A percentile compares a stretch with the other conserved stretches of the same genome.
Conservation (phyloP, 1,139 yeast genomes). For the Williopsis jadinii region DNA sequence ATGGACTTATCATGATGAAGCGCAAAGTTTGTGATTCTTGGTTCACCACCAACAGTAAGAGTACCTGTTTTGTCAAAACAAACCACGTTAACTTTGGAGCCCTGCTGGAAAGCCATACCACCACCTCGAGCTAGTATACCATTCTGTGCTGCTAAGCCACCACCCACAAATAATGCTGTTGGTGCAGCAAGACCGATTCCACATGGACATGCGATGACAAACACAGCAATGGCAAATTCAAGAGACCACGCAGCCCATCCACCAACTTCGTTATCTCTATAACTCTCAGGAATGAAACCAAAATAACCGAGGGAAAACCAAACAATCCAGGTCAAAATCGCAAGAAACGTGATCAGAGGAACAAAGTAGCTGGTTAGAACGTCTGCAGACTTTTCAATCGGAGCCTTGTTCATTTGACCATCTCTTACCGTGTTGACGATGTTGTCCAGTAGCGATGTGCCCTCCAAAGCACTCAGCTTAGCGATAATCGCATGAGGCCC, state of each 20-base stretch:
- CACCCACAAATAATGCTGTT: conserved; percentile 85
- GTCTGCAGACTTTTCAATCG: conserved; percentile 69
- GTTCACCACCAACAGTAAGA: conserved; percentile 55
- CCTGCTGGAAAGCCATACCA: conserved; percentile 78
- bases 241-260: conserved; percentile 77
- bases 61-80: conserved; percentile 84
- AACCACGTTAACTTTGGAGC: conserved; percentile 52
- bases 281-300: conserved; percentile 45
- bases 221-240: conserved; percentile 71
- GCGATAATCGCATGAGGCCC: conserved; percentile 50
- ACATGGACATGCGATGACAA: conserved; percentile 90
- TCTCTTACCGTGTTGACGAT: conserved; percentile 66
- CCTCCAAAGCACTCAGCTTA: conserved; percentile 50
- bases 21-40: conserved; percentile 46
- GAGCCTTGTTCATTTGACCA: conserved; percentile 69
- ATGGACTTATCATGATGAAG: conserved; percentile 18
- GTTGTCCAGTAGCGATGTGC: conserved; percentile 61
- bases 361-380: conserved; percentile 64
- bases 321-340: conserved; percentile 59
- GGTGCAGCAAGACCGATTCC: conserved; percentile 91
- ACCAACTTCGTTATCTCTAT: conserved; percentile 59
- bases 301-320: conserved; percentile 57
- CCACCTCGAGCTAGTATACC: conserved; percentile 78
- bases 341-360: conserved; percentile 55
- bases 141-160: conserved; percentile 75